Conservation (phyloP, 2,329 filamentous ascomycete genomes). For the Fusarium temperatum region DNA sequence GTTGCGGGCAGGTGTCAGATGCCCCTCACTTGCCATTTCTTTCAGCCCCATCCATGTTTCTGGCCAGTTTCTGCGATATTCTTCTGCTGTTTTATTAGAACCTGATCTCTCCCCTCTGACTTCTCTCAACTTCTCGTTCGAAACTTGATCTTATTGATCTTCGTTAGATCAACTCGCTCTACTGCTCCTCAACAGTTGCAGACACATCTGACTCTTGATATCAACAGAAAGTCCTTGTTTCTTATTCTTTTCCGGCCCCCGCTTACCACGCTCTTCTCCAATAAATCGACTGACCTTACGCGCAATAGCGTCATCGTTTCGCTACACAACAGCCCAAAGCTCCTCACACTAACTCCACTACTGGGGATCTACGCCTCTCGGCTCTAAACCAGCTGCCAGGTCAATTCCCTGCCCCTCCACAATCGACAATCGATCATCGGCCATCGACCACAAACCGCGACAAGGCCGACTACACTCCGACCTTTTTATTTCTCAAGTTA, state of each 20-base stretch:
- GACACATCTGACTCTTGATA: neutral
- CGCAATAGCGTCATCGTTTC: slow-evolving; percentile 43
- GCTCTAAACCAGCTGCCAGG: slow-evolving; percentile 34
- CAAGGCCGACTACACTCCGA: slow-evolving; percentile 17
- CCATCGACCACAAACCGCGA: slow-evolving; percentile 28
- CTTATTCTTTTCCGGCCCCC: slow-evolving; percentile 20
- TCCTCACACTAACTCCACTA: slow-evolving; percentile 41
- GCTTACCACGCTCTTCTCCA: slow-evolving; percentile 33
- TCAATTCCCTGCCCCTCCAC: slow-evolving; percentile 42
- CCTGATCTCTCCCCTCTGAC: slow-evolving; percentile 1
- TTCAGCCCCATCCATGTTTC: slow-evolving; percentile 17
- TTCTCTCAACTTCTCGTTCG: neutral
- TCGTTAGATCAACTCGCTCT: neutral
- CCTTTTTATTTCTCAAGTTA: slow-evolving; percentile 1
- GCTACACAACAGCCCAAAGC: slow-evolving; percentile 36
- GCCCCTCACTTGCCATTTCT: slow-evolving; percentile 29
- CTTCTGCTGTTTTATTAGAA: slow-evolving; percentile 7
- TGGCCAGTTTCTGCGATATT: slow-evolving; percentile 22
- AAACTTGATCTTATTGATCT: neutral
- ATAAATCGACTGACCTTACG: slow-evolving; percentile 41
- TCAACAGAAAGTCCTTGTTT: slow-evolving; percentile 14
- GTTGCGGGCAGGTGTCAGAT: slow-evolving; percentile 13
- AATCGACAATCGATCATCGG: slow-evolving; percentile 28
- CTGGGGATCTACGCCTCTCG: slow-evolving; percentile 39
- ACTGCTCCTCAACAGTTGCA: neutral